Evolutionary conservation across 148 eudicot species (phyloP).

Genomic region (Beta vulgaris): DNA sequence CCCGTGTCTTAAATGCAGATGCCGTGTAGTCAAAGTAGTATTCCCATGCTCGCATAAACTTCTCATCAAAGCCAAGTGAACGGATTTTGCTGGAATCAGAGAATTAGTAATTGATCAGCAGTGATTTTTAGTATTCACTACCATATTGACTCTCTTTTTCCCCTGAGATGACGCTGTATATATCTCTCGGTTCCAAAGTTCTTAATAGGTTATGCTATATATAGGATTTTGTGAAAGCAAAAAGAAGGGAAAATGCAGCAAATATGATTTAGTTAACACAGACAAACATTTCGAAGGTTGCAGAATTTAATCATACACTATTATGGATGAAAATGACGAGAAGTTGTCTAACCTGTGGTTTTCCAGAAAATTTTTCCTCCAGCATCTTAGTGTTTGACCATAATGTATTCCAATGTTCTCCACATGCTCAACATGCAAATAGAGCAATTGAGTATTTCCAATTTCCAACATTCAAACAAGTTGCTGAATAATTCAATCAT

Average conservation of each 20-base stretch:
- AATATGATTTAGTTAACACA: too few species aligned
- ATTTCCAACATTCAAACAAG: neutral
- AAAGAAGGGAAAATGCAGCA: too few species aligned
- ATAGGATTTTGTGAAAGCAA: too few species aligned
- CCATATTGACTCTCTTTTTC: too few species aligned
- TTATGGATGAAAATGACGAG: too few species aligned
- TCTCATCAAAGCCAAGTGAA: conserved; percentile 65
- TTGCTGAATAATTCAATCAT: neutral
- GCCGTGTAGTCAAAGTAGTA: conserved; percentile 85
- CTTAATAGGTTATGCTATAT: too few species aligned
- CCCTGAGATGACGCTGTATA: too few species aligned
- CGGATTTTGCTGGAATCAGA: conserved; percentile 48
- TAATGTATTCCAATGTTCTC: conserved; percentile 84
- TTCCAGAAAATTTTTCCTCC: conserved; percentile 63
- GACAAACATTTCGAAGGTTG: too few species aligned
- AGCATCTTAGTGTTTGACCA: conserved; percentile 54
- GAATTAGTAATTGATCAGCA: too few species aligned
- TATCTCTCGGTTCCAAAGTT: too few species aligned
- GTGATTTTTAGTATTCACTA: too few species aligned
- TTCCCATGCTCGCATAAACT: conserved; percentile 85
- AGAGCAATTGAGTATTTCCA: neutral
- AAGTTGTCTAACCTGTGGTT: conserved; percentile 50
- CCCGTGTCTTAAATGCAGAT: conserved; percentile 64
- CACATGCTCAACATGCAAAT: conserved; percentile 56
- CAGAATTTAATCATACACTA: too few species aligned